Evolutionary conservation across 306 rosid genomes (phyloP).

Genomic region (Inga laurina): DNA sequence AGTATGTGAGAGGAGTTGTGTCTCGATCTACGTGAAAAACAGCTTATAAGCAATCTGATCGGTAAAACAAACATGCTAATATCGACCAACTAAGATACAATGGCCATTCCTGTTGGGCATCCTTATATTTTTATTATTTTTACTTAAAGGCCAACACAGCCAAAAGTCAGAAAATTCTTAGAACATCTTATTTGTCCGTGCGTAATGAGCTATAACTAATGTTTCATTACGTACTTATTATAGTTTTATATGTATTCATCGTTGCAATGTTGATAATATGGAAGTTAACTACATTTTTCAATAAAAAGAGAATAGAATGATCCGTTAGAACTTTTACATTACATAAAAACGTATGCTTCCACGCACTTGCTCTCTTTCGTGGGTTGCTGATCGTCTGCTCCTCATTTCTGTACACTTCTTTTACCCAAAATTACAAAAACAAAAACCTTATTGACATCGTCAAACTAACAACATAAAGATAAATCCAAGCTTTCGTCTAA

Average conservation of each 20-base stretch:
- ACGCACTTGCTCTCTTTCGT: background rate
- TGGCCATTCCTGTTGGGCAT: background rate
- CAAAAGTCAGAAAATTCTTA: background rate
- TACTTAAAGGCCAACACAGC: background rate
- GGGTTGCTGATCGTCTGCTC: background rate
- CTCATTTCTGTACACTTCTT: background rate
- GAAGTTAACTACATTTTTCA: too few relatives aligned
- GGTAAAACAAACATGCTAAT: too few relatives aligned
- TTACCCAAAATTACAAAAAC: background rate
- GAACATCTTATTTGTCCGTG: background rate
- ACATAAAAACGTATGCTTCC: background rate
- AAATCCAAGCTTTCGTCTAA: background rate
- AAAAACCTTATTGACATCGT: background rate
- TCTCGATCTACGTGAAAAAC: too few relatives aligned
- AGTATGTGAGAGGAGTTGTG: too few relatives aligned
- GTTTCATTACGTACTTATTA: too few relatives aligned
- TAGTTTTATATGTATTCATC: too few relatives aligned
- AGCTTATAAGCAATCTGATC: too few relatives aligned
- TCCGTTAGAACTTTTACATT: too few relatives aligned
- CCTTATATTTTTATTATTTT: background rate
- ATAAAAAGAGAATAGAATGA: background rate
- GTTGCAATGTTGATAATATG: too few relatives aligned
- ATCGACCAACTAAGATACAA: background rate
- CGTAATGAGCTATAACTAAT: too few relatives aligned
- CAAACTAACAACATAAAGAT: background rate